A percentile compares a stretch with the other conserved stretches of the same genome.
phyloP scores from a whole-genome alignment of 106 monocot genomes.

The Phalaenopsis aphrodite region DNA sequence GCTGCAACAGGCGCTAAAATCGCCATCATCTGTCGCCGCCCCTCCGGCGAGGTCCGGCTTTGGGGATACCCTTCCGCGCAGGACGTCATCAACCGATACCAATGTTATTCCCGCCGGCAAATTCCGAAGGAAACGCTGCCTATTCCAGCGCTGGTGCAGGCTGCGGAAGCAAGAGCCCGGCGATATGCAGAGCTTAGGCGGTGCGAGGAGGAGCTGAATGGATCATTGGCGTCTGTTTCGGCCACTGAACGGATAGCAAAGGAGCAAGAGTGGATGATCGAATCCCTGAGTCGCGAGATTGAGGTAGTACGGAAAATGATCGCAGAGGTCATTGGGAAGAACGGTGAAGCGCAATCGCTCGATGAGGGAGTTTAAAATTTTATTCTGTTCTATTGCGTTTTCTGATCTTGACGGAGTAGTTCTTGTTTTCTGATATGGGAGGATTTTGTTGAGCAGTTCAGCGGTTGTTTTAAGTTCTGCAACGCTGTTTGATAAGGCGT shows the following conservation, averaged over 20 bases:
- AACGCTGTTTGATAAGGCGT: no score
- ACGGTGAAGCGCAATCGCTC: not conserved
- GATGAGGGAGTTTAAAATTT: not conserved
- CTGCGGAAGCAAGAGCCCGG: not conserved
- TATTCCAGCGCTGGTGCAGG: not conserved
- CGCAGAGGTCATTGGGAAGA: not conserved
- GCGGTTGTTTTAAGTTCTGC: no score
- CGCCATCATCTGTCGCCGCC: not conserved
- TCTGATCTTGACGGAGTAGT: not conserved
- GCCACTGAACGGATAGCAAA: not conserved
- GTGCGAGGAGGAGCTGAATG: not conserved
- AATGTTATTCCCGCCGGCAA: not conserved
- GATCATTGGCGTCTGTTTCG: not conserved
- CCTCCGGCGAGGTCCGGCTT: not conserved
- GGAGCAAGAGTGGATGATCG: not conserved
- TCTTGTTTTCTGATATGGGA: no score
- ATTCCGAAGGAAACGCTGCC: not conserved
- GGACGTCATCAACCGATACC: not conserved
- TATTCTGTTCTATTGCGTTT: not conserved
- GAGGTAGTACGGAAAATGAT: not conserved
- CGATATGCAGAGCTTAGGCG: not conserved
- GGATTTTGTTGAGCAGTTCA: no score
- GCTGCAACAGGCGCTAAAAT: not conserved
- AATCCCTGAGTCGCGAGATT: not conserved
- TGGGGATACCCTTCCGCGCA: not conserved